Evolutionary conservation across 73 alveolate genomes (phyloP), one percentile per base, ranked within the genome.

Genomic region (Uronychia setigera): DNA sequence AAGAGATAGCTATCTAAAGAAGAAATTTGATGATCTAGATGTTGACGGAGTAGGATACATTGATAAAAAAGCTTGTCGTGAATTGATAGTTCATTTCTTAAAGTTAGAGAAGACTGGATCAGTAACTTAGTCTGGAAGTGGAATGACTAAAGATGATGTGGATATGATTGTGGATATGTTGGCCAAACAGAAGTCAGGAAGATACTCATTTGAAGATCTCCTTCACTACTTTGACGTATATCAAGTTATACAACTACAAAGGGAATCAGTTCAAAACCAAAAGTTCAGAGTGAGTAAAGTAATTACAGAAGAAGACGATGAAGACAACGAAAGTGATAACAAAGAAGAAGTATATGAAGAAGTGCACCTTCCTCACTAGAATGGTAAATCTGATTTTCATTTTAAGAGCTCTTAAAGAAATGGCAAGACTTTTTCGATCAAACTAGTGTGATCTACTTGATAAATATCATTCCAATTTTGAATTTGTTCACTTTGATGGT

Each of bases 21-120:
- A 33, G 26, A 80, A 67, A 32, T 87, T 80, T 60, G 81, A 87
- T 33, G 87, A 80, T 1, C 74, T 27, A 33, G 89, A 82, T 29
- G 32, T 1, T 1, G 29, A 31, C 1, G 29, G 29, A 11, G 34
- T 29, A 74, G 89, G 89, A 1, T 82, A 74, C 58, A 60, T 82
- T 28, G 30, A 33, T 33, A 32, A 29, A 19, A n/a, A 82, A 26
- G 89, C 67, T 46, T 46, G 35, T 33, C 0, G 26, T 28, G 74
- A 31, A 78, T 26, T 32, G 76, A 78, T 31, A 25, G 33, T 5
- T 1, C 84, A 5, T 78, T 78, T 30, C 26, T 75, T n/a, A 9
- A 78, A 35, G 33, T 25, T 78, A 67, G 35, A 78, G 75, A 35
- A 9, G 14, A 5, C 67, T 27, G 29, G 32, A 58, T 58, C 26